Conservation (phyloP, 1,284 basidiomycete species). For the Pascua sp. region DNA sequence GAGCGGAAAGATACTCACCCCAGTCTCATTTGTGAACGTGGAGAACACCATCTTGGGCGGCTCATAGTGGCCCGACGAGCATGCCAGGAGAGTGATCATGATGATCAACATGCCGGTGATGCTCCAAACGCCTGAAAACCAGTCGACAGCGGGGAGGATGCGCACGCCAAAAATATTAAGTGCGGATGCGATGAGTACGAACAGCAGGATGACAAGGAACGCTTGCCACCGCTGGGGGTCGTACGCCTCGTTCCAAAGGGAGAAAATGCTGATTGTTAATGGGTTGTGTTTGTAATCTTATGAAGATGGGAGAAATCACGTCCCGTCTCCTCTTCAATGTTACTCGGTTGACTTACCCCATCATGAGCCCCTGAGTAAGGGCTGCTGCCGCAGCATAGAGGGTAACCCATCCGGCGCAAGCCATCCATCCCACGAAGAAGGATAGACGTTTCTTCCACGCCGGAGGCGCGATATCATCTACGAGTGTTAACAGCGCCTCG, state of each 20-base stretch:
- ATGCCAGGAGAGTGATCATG: slow-evolving; percentile 23
- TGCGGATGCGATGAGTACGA: slow-evolving; percentile 1
- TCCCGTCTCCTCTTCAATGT: no score
- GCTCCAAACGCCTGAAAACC: slow-evolving; percentile 25
- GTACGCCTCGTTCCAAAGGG: slow-evolving; percentile 21
- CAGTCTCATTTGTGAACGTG: slow-evolving; percentile 32
- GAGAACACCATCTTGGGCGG: slow-evolving; percentile 42
- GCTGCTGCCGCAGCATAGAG: slow-evolving; percentile 37
- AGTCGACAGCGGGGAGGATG: slow-evolving; percentile 8
- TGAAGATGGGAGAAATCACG: slow-evolving; percentile 13
- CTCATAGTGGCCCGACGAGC: slow-evolving; percentile 30
- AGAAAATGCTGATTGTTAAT: slow-evolving; percentile 28
- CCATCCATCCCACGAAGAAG: slow-evolving; percentile 6
- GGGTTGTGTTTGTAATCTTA: no score
- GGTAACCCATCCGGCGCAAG: slow-evolving; percentile 42
- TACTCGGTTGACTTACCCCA: no score
- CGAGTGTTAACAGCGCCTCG: neutral
- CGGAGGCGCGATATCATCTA: slow-evolving; percentile 16
- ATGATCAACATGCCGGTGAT: slow-evolving; percentile 43
- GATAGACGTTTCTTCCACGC: neutral
- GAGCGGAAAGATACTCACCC: neutral
- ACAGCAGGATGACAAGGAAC: slow-evolving; percentile 10
- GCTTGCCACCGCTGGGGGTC: neutral
- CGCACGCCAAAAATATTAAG: slow-evolving; percentile 15
- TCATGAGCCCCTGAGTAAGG: neutral